Evolutionary conservation across 2,329 filamentous ascomycete genomes (phyloP), one percentile per base, ranked within the genome.

Genomic region (Curvularia sp.): DNA sequence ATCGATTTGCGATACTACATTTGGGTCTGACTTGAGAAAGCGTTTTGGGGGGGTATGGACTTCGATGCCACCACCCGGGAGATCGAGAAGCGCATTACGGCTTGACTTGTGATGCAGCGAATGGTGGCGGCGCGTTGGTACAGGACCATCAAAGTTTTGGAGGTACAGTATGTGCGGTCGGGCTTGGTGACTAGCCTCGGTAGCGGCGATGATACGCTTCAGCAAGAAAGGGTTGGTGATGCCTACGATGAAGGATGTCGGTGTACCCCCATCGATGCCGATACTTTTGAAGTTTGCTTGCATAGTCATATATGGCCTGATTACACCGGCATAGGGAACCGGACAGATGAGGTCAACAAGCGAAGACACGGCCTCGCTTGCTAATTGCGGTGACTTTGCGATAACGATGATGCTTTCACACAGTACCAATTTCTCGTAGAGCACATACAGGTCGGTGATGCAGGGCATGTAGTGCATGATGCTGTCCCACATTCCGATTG

Each of bases 221-320:
- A 79, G 68, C 3, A 79, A 69, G 55, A 79, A 79, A 2, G 77
- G 77, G 46, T 79, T 79, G 5, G 77, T 79, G 57, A 78, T 76
- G 30, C 77, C 77, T 47, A 78, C 67, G 5, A 79, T 67, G 63
- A 78, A 79, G 9, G 74, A 71, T 13, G 73, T 65, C 1, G 77
- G 75, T 10, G 74, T 74, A 2, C 76, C 76, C 15, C 76, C 75
- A 47, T 78, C 76, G 49, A 78, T 72, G 39, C 76, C 76, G 7
- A 76, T 76, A 47, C 70, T 69, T n/a, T 70, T 68, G 59, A 78
- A 78, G 27, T 79, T 77, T 10, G 77, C 75, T 63, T 80, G 78
- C 78, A 80, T 80, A 34, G 77, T 79, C 67, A 79, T 71, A 60
- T 79, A 80, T 10, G 77, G 77, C 53, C 75, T 75, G 28, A 75